phyloP scores from a whole-genome alignment of 2,329 filamentous ascomycete genomes.

The Intubia oerlemansii region DNA sequence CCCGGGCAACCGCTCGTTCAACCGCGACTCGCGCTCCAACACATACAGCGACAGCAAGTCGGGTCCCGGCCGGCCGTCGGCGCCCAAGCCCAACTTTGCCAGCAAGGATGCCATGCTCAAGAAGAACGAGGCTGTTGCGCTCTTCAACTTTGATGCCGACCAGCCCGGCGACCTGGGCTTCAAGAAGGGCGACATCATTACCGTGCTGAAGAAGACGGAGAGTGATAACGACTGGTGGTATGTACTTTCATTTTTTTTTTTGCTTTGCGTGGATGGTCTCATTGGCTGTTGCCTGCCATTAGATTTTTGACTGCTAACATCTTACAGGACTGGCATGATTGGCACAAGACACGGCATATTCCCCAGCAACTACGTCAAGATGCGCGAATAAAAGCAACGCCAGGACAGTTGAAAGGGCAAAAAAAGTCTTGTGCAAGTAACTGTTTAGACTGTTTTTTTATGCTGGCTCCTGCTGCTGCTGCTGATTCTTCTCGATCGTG shows the following conservation, averaged over 20 bases:
- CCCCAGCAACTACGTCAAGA: slow-evolving; percentile 59
- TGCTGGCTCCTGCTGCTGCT: no score
- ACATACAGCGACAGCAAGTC: slow-evolving; percentile 23
- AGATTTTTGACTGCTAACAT: slow-evolving; percentile 5
- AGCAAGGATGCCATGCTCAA: slow-evolving; percentile 33
- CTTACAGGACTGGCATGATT: slow-evolving; percentile 60
- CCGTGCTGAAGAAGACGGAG: slow-evolving; percentile 82
- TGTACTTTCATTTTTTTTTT: slow-evolving; percentile 18
- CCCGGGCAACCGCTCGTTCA: slow-evolving; percentile 12
- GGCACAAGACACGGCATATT: slow-evolving; percentile 79
- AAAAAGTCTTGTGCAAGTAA: no score
- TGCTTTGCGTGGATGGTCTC: no score
- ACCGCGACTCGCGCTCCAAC: slow-evolving; percentile 24
- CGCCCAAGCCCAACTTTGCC: slow-evolving; percentile 71
- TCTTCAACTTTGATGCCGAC: slow-evolving; percentile 88
- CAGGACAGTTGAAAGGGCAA: no score
- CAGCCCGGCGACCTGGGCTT: slow-evolving; percentile 85
- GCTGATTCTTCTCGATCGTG: no score
- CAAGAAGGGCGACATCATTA: slow-evolving; percentile 94
- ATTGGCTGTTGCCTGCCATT: neutral
- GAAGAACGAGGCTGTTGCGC: slow-evolving; percentile 67
- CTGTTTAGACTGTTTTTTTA: no score
- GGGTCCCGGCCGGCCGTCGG: slow-evolving; percentile 58
- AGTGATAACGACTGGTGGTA: slow-evolving; percentile 92
- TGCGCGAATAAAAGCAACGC: slow-evolving; percentile 39